Evolutionary conservation across 768 basidiomycete species (phyloP), one percentile per base, ranked within the genome.

Genomic region (Daedaleopsis sinensis): DNA sequence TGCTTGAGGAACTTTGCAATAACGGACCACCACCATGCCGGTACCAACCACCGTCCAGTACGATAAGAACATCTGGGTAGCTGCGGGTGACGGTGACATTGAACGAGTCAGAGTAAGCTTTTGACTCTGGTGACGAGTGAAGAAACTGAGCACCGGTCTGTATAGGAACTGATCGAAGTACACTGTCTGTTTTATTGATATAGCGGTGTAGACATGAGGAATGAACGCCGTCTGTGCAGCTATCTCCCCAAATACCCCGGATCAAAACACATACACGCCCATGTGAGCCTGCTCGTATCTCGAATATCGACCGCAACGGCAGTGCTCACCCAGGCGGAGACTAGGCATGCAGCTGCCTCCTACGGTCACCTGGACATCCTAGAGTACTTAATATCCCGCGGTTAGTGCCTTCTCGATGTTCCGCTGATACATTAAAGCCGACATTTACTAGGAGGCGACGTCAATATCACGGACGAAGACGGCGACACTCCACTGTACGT

Each of bases 401-500:
- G 91, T 89, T 55, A 49, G 46, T 21, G 19, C 15, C 16, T 23
- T 21, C n/a, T 21, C 19, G 18, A 10, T 9, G 7, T 21, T 9
- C 10, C 5, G 19, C 18, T 47, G n/a, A 11, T 19, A 21, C 53
- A 51, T 13, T 19, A 32, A 9, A 12, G 10, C 36, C 6, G 13
- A 13, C 39, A 9, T 43, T 35, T 15, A 32, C 19, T 36, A 88
- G 94, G 94, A 16, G 95, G 94, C 53, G 83, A 96, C 71, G 90
- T 95, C 59, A 94, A 97, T 70, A 74, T 95, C 62, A 82, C 85
- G 1, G 95, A 97, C 71, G 80, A 79, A 55, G 95, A 97, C 70
- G 92, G 91, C 10, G 95, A 97, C 72, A 96, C 94, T 11, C 95
- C 95, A 11, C 78, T 97, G 18, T 96, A 91, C 79, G 91, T 91